These are phyloP conservation scores for Solanum rostratum DNA, from an alignment of 257 asterid species.

Conservation along the genomic window DNA sequence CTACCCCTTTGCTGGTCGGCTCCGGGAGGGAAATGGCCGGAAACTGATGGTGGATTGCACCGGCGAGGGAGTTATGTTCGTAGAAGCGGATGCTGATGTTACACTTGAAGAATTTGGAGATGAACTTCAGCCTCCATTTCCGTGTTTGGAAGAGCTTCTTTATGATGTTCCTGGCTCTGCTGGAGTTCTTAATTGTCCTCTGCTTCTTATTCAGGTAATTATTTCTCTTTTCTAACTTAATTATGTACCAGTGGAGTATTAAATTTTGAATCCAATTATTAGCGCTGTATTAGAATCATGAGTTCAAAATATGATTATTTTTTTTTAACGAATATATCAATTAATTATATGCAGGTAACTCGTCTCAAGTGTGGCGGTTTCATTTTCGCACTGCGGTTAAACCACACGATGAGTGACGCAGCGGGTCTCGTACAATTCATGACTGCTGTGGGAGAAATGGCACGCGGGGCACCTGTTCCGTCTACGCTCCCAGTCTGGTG, in stretches of 20 bases:
- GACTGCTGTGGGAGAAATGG: conserved; percentile 49
- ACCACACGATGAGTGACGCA: conserved; percentile 63
- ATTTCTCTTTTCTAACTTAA: neutral
- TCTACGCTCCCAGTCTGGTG: conserved; percentile 47
- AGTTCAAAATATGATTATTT: neutral
- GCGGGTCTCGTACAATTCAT: conserved; percentile 53
- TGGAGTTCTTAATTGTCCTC: conserved; percentile 31
- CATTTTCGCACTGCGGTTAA: conserved; percentile 44
- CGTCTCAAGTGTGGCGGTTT: conserved; percentile 62
- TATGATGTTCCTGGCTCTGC: conserved; percentile 41
- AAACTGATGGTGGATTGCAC: conserved; percentile 17
- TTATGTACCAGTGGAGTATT: neutral
- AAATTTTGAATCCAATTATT: neutral
- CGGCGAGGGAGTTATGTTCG: conserved; percentile 12
- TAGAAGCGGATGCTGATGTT: conserved; percentile 18
- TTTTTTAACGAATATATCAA: neutral
- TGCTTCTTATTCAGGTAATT: conserved; percentile 53
- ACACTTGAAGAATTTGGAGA: conserved; percentile 7
- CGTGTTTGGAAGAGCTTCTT: conserved; percentile 43
- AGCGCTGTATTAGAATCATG: neutral
- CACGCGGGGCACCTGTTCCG: conserved; percentile 36
- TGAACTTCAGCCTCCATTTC: conserved; percentile 11
- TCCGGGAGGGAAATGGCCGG: conserved; percentile 4
- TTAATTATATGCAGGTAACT: conserved; percentile 33
- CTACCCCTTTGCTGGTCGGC: conserved; percentile 21